Evolutionary conservation across 192 early-diverging fungal species (phyloP), one percentile per base, ranked within the genome.

Genomic region (Coemansia sp.): DNA sequence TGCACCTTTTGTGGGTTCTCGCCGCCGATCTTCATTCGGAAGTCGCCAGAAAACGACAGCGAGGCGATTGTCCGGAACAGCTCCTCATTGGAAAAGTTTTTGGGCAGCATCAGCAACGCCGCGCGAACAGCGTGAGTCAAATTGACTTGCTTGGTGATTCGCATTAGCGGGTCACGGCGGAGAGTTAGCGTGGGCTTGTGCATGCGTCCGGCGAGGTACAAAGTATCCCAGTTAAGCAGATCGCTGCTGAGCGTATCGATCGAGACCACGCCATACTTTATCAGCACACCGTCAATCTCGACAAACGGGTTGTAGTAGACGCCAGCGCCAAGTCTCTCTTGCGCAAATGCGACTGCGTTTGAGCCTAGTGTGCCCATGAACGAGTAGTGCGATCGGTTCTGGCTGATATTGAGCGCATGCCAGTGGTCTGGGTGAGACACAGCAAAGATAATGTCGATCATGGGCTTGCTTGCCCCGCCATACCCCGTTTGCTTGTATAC

Each of bases 191-290:
- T 79, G 20, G 98, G 98, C 70, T 99, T 99, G 63, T 98, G 97
- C 87, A 99, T 88, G 49, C 98, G 88, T 2, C 98, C 98, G 4
- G 98, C 94, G 6, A 98, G 67, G 75, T 99, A 99, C 62, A 98
- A 80, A 3, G 93, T 91, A 58, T 95, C 92, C 98, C 98, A 99
- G 79, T 98, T 90, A 35, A 90, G 78, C 47, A 99, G 72, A 68
- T 99, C 98, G 69, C 86, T 86, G 64, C 91, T 89, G 20, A 99
- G 78, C 20, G 83, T 84, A 70, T 96, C 90, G 74, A 98, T 93
- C 4, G 93, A 93, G 20, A 98, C 91, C 15, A 99, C 98, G 10
- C 98, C 98, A 76, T 99, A 99, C 74, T 99, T 99, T 65, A 98
- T 85, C 55, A 81, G 60, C 87, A 91, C 82, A 30, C 92, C 94